Base-by-base conservation (phyloP, 2,329 filamentous ascomycete species). In the Talaromyces pinophilus region DNA sequence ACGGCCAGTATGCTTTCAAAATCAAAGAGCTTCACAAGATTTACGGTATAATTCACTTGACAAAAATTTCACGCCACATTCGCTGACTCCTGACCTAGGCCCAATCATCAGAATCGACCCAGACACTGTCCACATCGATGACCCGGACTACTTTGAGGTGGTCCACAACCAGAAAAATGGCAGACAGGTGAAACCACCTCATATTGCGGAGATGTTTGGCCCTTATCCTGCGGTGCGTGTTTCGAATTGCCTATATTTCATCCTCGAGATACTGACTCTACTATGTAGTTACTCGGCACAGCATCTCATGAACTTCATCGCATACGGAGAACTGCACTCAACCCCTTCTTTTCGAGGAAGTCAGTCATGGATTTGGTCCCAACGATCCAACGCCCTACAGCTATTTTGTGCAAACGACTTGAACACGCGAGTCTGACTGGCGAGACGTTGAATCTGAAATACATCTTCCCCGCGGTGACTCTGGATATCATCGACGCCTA, bases 71-170 rank as follows among this genome's bases (percentile, higher is more conserved):
- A 50, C 2, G 11, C 3, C 19, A 28, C 8, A 50, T 17, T 74
- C 73, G 73, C 68, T 19, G 68, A 67, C 38, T 17, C 57, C 38
- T 28, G 7, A 13, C 17, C n/a, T 25, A 76, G 74, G 74, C 11
- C 73, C 75, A 2, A 75, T 77, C 50, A 71, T 76, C 25, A 74
- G 75, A 38, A 75, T 76, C 55, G 71, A 69, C 61, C 75, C 75
- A 4, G 67, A 71, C 52, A 74, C 76, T 63, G 66, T 77, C 28
- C 75, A 77, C 59, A 71, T 76, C 65, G 69, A 71, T 38, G 75
- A 77, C 63, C 70, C 70, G 3, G 66, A 73, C 11, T 74, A 69
- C 66, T 75, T 72, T 62, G 73, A 76, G 13, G 25, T 30, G 13
- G 7, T 55, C 15, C 3, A 15, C n/a, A 55, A 13, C 8, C 30